Conservation (phyloP, 371 early-diverging fungal genomes). For the Parasitella parasitica region DNA sequence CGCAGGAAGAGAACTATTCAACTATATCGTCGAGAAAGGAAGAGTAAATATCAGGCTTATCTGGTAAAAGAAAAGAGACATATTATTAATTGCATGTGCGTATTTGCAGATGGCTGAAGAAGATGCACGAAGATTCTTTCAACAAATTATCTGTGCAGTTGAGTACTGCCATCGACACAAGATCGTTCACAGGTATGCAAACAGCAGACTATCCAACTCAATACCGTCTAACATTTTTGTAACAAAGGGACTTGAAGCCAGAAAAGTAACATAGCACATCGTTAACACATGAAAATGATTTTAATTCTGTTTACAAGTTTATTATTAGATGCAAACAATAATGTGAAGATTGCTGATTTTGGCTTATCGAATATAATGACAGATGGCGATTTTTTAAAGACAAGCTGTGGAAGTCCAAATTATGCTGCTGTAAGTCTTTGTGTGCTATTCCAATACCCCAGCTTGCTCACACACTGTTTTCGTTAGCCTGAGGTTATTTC, state of each 20-base stretch:
- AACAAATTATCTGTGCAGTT: slow-evolving; percentile 97
- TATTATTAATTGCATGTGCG: neutral
- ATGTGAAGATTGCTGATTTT: slow-evolving; percentile 98
- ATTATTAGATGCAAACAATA: slow-evolving; percentile 89
- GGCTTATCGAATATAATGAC: slow-evolving; percentile 94
- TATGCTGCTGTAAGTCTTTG: slow-evolving; percentile 71
- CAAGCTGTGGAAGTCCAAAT: slow-evolving; percentile 91
- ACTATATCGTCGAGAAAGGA: slow-evolving; percentile 95
- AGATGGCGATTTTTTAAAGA: slow-evolving; percentile 95
- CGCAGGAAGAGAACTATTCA: slow-evolving; percentile 95
- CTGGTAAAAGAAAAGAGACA: neutral
- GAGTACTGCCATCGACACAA: slow-evolving; percentile 98
- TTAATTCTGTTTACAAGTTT: slow-evolving; percentile 51
- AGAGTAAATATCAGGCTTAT: slow-evolving; percentile 48
- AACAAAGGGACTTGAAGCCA: slow-evolving; percentile 74
- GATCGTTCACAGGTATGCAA: slow-evolving; percentile 87
- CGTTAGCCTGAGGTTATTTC: slow-evolving; percentile 91
- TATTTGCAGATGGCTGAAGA: slow-evolving; percentile 77
- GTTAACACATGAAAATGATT: neutral
- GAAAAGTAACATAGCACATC: slow-evolving; percentile 57
- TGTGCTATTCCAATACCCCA: neutral
- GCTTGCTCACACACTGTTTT: too few relatives aligned
- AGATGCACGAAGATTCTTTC: slow-evolving; percentile 91
- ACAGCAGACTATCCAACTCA: too few relatives aligned
- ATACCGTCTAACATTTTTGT: slow-evolving; percentile 21